Evolutionary conservation across 441 rosid genomes (phyloP), one percentile per base, ranked within the genome.

Genomic region (Aquilaria agallochum): DNA sequence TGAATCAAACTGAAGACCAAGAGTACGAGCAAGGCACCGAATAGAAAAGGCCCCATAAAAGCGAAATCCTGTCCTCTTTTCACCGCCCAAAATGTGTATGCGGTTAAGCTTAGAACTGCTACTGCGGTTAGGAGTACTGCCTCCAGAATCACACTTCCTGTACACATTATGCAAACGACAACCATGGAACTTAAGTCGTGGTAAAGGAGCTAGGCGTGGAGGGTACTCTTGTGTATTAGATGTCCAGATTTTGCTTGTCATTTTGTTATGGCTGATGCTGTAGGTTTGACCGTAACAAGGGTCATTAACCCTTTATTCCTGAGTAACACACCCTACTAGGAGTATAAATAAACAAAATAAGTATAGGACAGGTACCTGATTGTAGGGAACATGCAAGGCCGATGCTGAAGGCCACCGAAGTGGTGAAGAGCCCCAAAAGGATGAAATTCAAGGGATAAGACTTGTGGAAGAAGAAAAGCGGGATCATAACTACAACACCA

Each of bases 71-170:
- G 67, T 15, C 81, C 81, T 65, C 80, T 80, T 60, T 57, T 74
- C 12, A 64, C 72, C 0, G 78, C 85, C 88, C 80, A 80, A 70
- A 80, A 80, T 13, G 81, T 78, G 77, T 80, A 80, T 11, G 74
- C 53, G 9, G 85, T 83, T 31, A 80, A 70, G 27, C 85, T 68
- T 10, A 72, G 6, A 1, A 80, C 78, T 67, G 71, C 66, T 14
- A 59, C 76, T 2, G 52, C 46, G 2, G 85, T 80, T 61, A 83
- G 71, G 15, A 76, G 64, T 11, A 66, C 78, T 30, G 83, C 79
- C 64, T 78, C 78, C 31, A 70, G 67, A 57, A 80, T 62, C 12
- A 76, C 60, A 62, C 5, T 72, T 64, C 88, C 82, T 80, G 69
- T 58, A 56, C 27, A 20, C 27, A 20, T 20, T 20, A 20, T 20